A percentile compares a stretch with the other conserved stretches of the same genome.
These are phyloP conservation scores for Phaeomoniella chlamydospora DNA, from an alignment of 2,329 filamentous ascomycete species.

Conservation along the genomic window DNA sequence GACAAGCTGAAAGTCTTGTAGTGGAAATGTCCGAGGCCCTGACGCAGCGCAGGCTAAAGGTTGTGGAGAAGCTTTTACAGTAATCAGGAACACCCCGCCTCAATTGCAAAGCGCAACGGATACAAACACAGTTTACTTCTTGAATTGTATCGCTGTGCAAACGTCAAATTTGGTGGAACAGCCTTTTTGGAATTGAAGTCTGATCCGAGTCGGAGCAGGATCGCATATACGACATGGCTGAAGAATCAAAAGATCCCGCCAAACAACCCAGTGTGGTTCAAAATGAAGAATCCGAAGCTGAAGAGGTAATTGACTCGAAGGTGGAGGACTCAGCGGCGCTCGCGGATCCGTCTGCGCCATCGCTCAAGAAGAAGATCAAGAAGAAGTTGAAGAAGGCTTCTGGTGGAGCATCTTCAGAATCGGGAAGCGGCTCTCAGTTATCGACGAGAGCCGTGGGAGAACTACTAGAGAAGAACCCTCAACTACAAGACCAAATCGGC, in stretches of 20 bases:
- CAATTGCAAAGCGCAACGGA: too few relatives aligned
- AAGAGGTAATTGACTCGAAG: not conserved
- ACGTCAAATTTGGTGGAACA: too few relatives aligned
- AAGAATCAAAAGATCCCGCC: not conserved
- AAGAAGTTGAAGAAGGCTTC: not conserved
- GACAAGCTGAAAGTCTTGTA: too few relatives aligned
- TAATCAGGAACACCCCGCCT: not conserved
- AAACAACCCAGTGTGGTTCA: not conserved
- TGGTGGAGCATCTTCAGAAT: not conserved
- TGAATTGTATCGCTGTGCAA: too few relatives aligned
- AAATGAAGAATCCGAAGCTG: not conserved
- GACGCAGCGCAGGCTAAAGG: not conserved
- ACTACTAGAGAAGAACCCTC: constrained; percentile 36
- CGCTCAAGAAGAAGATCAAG: not conserved
- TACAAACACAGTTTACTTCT: too few relatives aligned
- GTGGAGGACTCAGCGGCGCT: not conserved
- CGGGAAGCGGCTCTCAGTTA: too few relatives aligned
- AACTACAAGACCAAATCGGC: constrained; percentile 60
- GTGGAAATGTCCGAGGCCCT: not conserved
- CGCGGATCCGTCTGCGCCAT: not conserved
- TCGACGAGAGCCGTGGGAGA: constrained; percentile 3
- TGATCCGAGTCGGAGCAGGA: too few relatives aligned
- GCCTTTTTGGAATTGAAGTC: too few relatives aligned
- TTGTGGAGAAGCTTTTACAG: not conserved
- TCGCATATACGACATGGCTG: too few relatives aligned